Evolutionary conservation across 192 early-diverging fungal species (phyloP), one percentile per base, ranked within the genome.

Genomic region (Backusella luteola): DNA sequence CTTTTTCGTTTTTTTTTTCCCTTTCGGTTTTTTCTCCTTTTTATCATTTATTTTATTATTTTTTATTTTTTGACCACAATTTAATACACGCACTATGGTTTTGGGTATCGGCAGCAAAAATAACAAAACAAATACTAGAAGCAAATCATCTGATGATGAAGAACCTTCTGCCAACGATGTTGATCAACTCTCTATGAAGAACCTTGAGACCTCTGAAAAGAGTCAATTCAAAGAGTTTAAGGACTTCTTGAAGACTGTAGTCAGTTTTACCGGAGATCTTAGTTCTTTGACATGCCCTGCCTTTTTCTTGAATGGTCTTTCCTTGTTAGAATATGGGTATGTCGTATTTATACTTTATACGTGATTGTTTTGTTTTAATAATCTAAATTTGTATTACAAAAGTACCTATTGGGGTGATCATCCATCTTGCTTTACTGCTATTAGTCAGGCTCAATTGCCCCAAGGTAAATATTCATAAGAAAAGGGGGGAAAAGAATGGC

Each of bases 191-290:
- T 77, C 77, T 2, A 71, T 83, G 36, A 69, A 80, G 41, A 59
- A 83, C 35, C 19, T 74, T 23, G 79, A 83, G n/a, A 42, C 82
- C 3, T 32, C 67, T 9, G 70, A 76, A 66, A 72, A 74, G 11
- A 68, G 82, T 69, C 82, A 84, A 59, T 84, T 84, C 38, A 77
- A 72, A 35, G 79, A 80, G 15, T 93, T 94, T 53, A 80, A 76
- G 32, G 79, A 80, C 15, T 93, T 94, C 53, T 66, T 93, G 69
- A 88, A 89, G 74, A 90, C 88, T 29, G 80, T 95, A 19, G 86
- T 90, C 36, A 89, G 90, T 71, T 93, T 93, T 69, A 94, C 93
- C 8, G 94, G 94, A 19, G 94, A 95, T 77, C 87, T 95, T 56
- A 93, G 91, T 23, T 87, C 89, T 59, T 81, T 95, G 71, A 94